phyloP scores from a whole-genome alignment of 768 basidiomycete species.

The Fomitopsis pulvina region DNA sequence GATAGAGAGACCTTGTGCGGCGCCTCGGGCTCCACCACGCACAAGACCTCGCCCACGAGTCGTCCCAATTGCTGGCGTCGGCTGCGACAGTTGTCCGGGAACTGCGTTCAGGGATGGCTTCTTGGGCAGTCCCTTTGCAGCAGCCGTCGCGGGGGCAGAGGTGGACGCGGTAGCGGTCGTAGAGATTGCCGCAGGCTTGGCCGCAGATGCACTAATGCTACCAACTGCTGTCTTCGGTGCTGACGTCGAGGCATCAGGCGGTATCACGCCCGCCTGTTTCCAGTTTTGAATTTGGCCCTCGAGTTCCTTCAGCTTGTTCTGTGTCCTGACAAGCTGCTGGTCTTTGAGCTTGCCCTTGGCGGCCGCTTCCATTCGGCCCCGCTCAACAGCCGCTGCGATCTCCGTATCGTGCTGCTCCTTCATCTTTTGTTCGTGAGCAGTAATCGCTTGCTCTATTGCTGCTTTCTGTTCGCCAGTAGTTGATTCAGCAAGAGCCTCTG shows the following conservation, averaged over 20 bases:
- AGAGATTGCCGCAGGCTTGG: conserved; percentile 8
- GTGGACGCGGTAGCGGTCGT: conserved; percentile 10
- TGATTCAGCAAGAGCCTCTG: conserved; percentile 21
- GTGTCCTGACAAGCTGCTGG: conserved; percentile 52
- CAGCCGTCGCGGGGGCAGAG: conserved; percentile 19
- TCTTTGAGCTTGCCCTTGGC: conserved; percentile 69
- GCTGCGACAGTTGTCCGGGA: conserved; percentile 17
- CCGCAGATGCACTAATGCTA: conserved; percentile 13
- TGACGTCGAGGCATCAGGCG: conserved; percentile 8
- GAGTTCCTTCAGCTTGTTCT: conserved; percentile 59
- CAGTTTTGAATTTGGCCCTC: conserved; percentile 57
- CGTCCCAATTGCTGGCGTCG: conserved; percentile 19
- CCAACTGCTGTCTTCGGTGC: conserved; percentile 7
- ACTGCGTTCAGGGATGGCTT: conserved; percentile 26
- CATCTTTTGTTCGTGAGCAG: conserved; percentile 39
- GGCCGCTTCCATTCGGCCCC: conserved; percentile 56
- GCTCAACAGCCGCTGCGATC: conserved; percentile 58
- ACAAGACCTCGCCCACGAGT: conserved; percentile 24
- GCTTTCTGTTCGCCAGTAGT: conserved; percentile 35
- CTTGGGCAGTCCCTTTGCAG: conserved; percentile 26
- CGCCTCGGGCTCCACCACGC: conserved; percentile 25
- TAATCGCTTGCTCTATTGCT: conserved; percentile 42
- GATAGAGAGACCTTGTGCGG: conserved; percentile 18
- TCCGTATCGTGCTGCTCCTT: conserved; percentile 46
- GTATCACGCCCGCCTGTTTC: conserved; percentile 43